Evolutionary conservation across 2,329 filamentous ascomycete genomes (phyloP), one percentile per base, ranked within the genome.

Genomic region (Paraphoma sp.): DNA sequence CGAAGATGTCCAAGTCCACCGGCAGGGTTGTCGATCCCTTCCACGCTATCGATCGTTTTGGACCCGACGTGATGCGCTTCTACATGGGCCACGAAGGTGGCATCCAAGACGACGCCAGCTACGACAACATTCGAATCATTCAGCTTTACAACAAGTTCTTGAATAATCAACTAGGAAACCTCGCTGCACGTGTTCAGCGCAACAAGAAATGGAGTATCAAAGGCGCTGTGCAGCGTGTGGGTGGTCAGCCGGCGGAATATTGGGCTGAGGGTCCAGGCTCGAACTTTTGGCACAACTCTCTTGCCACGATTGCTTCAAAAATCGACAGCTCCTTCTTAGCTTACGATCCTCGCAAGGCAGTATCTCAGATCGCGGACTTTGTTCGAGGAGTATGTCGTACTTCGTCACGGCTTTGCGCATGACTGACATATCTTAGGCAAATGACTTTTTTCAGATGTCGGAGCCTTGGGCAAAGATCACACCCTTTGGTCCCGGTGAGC

Each of bases 1-100:
- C 88, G 66, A 99, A 99, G 77, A 99, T 99, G 93, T 94, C 93
- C 59, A 99, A 99, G 76, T 96, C 92, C 1, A 87, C 90, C 2
- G 95, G 95, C 60, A 97, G 97, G 73, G 94, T 96, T 1, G 94
- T 99, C 43, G 95, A 97, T 70, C 95, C 95, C 0, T 93, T 96
- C 72, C 92, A 92, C 65, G 95, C 95, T 11, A 85, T 98, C 46
- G 89, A 97, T 61, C 86, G 93, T 6, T 99, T 93, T 78, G 93
- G 92, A 2, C 82, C 93, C 4, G 96, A 99, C 74, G 84, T 88
- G 0, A 87, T 99, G 83, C 89, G 95, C 9, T 98, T 91, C 78
- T 99, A 94, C 76, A 85, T 99, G 62, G 86, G 92, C 61, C 86
- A 89, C 59, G 89, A 93, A 59, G 93, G 92, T 42, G 90, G 88